phyloP scores from a whole-genome alignment of 2,329 filamentous ascomycete species.

The Ilyonectria destructans region DNA sequence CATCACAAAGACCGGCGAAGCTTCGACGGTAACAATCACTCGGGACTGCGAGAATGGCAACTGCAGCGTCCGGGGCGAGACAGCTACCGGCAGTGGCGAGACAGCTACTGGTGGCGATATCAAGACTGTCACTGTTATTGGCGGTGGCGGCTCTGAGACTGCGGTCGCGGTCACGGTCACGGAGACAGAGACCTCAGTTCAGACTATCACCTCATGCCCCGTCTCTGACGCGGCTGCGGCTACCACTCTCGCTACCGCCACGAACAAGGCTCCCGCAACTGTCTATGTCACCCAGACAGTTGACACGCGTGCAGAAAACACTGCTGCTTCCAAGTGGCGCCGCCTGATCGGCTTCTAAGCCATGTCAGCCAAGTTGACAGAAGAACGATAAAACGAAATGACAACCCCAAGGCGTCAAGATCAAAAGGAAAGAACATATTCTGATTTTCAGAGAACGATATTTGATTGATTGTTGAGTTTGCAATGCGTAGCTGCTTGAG shows the following conservation, averaged over 20 bases:
- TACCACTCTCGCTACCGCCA: conserved; percentile 43
- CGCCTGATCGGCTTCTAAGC: conserved; percentile 26
- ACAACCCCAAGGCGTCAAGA: conserved; percentile 23
- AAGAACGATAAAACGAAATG: conserved; percentile 10
- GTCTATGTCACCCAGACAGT: conserved; percentile 47
- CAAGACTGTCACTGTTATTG: conserved; percentile 18
- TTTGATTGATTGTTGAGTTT: conserved; percentile 20
- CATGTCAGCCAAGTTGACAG: neutral
- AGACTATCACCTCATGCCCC: conserved; percentile 35
- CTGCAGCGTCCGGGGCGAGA: neutral
- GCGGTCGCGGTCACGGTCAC: conserved; percentile 26
- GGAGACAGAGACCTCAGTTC: conserved; percentile 24
- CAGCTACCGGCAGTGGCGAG: neutral
- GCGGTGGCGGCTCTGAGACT: conserved; percentile 30
- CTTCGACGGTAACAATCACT: neutral
- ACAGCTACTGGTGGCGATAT: neutral
- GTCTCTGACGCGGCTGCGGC: conserved; percentile 38
- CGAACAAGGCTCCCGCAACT: conserved; percentile 42
- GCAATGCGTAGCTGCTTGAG: conserved; percentile 13
- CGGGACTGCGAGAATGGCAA: neutral
- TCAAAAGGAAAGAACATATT: conserved; percentile 15
- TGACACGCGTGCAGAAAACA: conserved; percentile 24
- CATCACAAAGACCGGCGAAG: neutral
- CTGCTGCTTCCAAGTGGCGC: conserved; percentile 26
- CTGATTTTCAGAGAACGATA: neutral